A percentile compares a stretch with the other conserved stretches of the same genome.
These are phyloP conservation scores for Colletotrichum gigasporum DNA, from an alignment of 2,329 filamentous ascomycete species.

Conservation along the genomic window DNA sequence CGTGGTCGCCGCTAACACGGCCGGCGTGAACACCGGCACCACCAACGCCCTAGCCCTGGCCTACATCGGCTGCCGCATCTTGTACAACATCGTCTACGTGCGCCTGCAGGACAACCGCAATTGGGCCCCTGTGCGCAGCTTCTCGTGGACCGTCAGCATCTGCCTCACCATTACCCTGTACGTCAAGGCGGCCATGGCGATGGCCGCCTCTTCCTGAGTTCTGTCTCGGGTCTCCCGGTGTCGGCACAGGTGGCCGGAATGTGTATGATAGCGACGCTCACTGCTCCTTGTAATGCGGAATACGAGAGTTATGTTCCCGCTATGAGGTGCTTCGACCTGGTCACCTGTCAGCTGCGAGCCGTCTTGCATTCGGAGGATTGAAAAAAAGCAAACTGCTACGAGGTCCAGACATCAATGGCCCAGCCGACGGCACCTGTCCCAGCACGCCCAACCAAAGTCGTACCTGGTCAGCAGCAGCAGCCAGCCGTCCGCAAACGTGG, in stretches of 20 bases:
- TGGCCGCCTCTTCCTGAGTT: constrained; percentile 28
- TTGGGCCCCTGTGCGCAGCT: constrained; percentile 47
- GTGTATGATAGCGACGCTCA: too few species aligned
- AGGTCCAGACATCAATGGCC: background rate
- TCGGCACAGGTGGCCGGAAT: background rate
- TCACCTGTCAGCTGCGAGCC: too few species aligned
- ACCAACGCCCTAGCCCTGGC: constrained; percentile 51
- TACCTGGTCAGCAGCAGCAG: constrained; percentile 1
- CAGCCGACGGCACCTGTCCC: background rate
- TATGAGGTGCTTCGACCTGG: too few species aligned
- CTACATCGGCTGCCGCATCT: constrained; percentile 50
- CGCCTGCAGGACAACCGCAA: constrained; percentile 51
- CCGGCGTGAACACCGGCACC: constrained; percentile 45
- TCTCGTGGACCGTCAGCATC: constrained; percentile 48
- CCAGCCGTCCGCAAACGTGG: background rate
- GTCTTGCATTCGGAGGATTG: too few species aligned
- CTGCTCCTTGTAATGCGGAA: too few species aligned
- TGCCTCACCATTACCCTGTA: constrained; percentile 47
- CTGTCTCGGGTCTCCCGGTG: background rate
- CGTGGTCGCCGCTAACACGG: constrained; percentile 56
- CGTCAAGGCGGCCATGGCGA: constrained; percentile 51
- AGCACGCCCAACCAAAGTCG: background rate
- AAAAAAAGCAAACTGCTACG: too few species aligned
- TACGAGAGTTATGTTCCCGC: too few species aligned
- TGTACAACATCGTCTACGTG: constrained; percentile 55